Base-by-base conservation (phyloP, 352 stramenopile species). In the Chrysophaeum taylorii region DNA sequence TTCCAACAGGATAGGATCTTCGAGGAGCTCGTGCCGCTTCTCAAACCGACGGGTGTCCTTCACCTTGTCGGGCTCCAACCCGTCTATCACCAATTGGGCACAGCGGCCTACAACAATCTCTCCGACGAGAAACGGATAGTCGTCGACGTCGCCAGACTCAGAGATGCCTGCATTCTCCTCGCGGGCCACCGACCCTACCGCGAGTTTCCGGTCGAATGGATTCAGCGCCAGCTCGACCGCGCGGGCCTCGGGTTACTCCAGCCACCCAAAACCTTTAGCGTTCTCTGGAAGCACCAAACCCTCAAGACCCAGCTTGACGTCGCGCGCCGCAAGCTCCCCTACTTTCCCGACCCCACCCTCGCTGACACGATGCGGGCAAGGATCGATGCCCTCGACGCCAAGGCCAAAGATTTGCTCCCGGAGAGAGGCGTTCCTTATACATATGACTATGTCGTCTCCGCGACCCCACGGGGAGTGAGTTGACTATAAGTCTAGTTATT, bases 1-100 rank as follows among this genome's bases (percentile, higher is more conserved):
- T 92, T 87, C 76, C 88, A 79, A 63, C 84, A 90, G 73, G 82
- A 86, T 64, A 62, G 80, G 52, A 78, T 87, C 61, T 84, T 87
- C 45, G 72, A 78, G 54, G 78, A 85, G 37, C 79, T 92, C 45
- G 77, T 84, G 68, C 75, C 77, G 15, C 73, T 87, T 64, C 70
- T 91, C 33, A 76, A 73, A n/a, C 79, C 78, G 21, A 79, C 79
- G 23, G 52, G 9, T 9, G 4, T 63, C 4, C 71, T 92, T 42
- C 91, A 91, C 71, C 64, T 92, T 25, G 80, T 91, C 27, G 86
- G 85, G 1, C 74, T 92, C 67, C 81, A 91, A 68, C 86, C 86
- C 15, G 72, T 90, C 48, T 87, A 81, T n/a, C 68, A 83, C 84
- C 69, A 84, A 25, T 23, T 35, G 60, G 54, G 57, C 43, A 21